These are phyloP conservation scores for Xylariaceae sp. DNA, from an alignment of 2,329 filamentous ascomycete species.

Conservation along the genomic window DNA sequence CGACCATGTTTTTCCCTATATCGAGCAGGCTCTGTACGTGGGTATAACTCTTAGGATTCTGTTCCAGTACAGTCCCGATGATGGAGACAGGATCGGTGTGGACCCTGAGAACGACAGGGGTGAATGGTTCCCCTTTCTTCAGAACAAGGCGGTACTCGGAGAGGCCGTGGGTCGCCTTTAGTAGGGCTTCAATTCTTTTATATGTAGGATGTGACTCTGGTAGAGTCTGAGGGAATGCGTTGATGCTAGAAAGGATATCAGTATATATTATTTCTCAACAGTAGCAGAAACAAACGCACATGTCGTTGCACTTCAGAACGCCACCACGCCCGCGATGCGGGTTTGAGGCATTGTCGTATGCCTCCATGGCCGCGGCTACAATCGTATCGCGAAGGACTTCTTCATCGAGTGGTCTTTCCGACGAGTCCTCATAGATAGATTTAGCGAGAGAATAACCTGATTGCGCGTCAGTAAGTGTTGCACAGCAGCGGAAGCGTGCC, in stretches of 20 bases:
- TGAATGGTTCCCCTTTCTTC: conserved; percentile 75
- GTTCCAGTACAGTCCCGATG: conserved; percentile 66
- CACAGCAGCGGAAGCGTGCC: background rate
- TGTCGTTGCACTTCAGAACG: conserved; percentile 70
- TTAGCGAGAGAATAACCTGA: conserved; percentile 58
- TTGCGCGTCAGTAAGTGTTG: conserved; percentile 19
- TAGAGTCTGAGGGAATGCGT: conserved; percentile 58
- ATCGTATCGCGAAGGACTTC: conserved; percentile 55
- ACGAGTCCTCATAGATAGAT: conserved; percentile 54
- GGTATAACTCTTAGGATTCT: conserved; percentile 70
- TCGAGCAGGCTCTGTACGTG: conserved; percentile 66
- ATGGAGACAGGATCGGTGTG: conserved; percentile 70
- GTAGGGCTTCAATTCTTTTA: conserved; percentile 55
- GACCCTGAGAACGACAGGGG: conserved; percentile 71
- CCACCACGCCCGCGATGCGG: conserved; percentile 71
- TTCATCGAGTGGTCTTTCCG: conserved; percentile 44
- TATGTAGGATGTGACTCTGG: conserved; percentile 45
- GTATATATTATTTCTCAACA: background rate
- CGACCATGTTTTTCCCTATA: conserved; percentile 62
- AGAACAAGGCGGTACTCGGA: conserved; percentile 72
- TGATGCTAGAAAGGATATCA: conserved; percentile 43
- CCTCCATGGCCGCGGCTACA: conserved; percentile 57
- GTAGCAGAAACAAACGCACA: conserved; percentile 44
- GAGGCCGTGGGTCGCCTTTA: conserved; percentile 68
- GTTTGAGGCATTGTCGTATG: conserved; percentile 79